phyloP scores from a whole-genome alignment of 208 protist species.

The Angomonas ambiguus region DNA sequence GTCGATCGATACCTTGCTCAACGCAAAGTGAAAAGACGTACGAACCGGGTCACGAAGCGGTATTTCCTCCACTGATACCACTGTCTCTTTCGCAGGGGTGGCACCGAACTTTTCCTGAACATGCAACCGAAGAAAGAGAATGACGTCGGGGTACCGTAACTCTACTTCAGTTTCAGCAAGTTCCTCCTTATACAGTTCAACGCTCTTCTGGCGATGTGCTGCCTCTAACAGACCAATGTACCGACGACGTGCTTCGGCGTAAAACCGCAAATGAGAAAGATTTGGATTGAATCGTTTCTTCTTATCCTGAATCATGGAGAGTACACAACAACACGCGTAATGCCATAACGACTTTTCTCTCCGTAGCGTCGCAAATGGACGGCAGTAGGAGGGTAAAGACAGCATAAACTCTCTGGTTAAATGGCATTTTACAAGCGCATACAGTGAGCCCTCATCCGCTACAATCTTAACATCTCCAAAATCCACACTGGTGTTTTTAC shows the following conservation, averaged over 20 bases:
- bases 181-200: slow-evolving; percentile 34
- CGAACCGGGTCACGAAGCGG: neutral
- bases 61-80: neutral
- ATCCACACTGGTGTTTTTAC: slow-evolving; percentile 43
- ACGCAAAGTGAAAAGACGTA: neutral
- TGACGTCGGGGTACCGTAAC: slow-evolving; percentile 69
- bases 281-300: slow-evolving; percentile 74
- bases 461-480: slow-evolving; percentile 36
- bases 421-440: slow-evolving; percentile 41
- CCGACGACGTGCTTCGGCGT: slow-evolving; percentile 37
- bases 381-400: slow-evolving; percentile 48
- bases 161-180: slow-evolving; percentile 69
- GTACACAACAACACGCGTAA: slow-evolving; percentile 44
- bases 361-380: slow-evolving; percentile 39
- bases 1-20: neutral
- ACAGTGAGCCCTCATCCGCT: slow-evolving; percentile 40
- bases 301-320: slow-evolving; percentile 48
- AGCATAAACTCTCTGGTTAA: slow-evolving; percentile 36
- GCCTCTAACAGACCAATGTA: slow-evolving; percentile 71
- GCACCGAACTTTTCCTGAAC: slow-evolving; percentile 40
- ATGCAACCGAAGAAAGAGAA: slow-evolving; percentile 49
- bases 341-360: slow-evolving; percentile 43
- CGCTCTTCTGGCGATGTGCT: slow-evolving; percentile 42
- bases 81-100: neutral
- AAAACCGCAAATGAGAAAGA: slow-evolving; percentile 66